Evolutionary conservation across 345 rosid species (phyloP).

Genomic region (Citropsis articulata): DNA sequence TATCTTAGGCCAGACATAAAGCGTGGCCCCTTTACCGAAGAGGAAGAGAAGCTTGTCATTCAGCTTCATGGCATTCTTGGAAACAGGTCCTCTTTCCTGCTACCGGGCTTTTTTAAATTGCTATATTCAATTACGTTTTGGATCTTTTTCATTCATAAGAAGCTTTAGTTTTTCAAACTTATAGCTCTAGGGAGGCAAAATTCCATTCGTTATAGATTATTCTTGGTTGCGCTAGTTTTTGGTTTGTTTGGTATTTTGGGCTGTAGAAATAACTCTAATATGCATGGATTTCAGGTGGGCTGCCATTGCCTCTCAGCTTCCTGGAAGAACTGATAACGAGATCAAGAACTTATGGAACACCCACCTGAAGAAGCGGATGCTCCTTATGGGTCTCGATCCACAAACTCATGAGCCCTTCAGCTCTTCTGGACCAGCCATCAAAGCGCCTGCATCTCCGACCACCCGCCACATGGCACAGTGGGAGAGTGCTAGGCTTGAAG

Average conservation of each 20-base stretch:
- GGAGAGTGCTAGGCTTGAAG: conserved; percentile 98
- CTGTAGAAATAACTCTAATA: background rate
- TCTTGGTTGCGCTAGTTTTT: background rate
- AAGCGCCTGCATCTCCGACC: conserved; percentile 52
- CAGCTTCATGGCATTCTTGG: conserved; percentile 97
- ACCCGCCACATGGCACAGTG: conserved; percentile 98
- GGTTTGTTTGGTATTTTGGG: background rate
- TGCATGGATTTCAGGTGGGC: conserved; percentile 73
- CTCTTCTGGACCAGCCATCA: conserved; percentile 32
- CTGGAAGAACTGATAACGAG: conserved; percentile 98
- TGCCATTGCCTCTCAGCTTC: conserved; percentile 89
- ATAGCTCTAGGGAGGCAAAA: no score
- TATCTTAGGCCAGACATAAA: conserved; percentile 95
- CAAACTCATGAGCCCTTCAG: conserved; percentile 70
- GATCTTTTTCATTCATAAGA: no score
- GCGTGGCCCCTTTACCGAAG: conserved; percentile 81
- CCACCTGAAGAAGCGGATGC: conserved; percentile 82
- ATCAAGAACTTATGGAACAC: conserved; percentile 99
- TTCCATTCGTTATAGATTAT: background rate
- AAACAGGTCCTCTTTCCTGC: conserved; percentile 54
- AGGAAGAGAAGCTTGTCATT: conserved; percentile 89
- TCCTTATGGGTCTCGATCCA: conserved; percentile 84
- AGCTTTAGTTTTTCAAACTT: no score
- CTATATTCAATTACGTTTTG: no score
- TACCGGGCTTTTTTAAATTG: no score